Base-by-base conservation (phyloP, 192 early-diverging fungal species). In the Phlyctochytrium planicorne region DNA sequence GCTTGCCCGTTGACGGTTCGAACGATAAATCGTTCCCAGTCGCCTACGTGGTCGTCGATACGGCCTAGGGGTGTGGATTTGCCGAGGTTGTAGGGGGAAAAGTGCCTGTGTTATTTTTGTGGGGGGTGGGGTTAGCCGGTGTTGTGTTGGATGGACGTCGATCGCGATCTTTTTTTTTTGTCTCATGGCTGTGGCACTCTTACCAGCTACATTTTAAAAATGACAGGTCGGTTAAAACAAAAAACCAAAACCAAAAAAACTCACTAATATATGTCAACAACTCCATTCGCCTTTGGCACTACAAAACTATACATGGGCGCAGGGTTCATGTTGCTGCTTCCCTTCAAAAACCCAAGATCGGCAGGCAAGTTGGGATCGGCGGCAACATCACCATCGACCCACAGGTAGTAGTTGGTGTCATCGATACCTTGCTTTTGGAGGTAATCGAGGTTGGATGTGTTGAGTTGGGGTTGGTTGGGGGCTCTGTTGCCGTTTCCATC, bases 1-100 rank as follows among this genome's bases (percentile, higher is more conserved):
- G 33, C 61, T 33, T 4, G 12, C 3, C 33, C 25, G 32, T 62
- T 34, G 4, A 62, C 32, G 12, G 61, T 62, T 12, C 61, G 61
- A 24, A 62, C 61, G 29, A 62, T 34, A 24, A 62, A 20, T n/a
- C 34, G 34, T 23, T 62, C 61, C 23, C 23, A 34, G 23, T 62
- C 61, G 17, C 61, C 61, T n/a, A 62, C 61, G 23, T 62, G 61
- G 32, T 62, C 32, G 17, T 33, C 61, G 3, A 34, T 34, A 27
- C 61, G 34, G 3, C 61, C 61, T 20, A 47, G 40, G 10, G 40
- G 40, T 47, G 40, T 47, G 10, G 40, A 47, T 20, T 47, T 47
- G 40, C 40, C 40, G 12, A 62, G 33, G 32, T 62, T 62, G 34
- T 62, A 62, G 34, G 61, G 61, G 61, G 29, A 34, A 33, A 34